A percentile compares a stretch with the other conserved stretches of the same genome.
Conservation (phyloP, 1,139 yeast genomes). For the Debaryomyces subglobosus region DNA sequence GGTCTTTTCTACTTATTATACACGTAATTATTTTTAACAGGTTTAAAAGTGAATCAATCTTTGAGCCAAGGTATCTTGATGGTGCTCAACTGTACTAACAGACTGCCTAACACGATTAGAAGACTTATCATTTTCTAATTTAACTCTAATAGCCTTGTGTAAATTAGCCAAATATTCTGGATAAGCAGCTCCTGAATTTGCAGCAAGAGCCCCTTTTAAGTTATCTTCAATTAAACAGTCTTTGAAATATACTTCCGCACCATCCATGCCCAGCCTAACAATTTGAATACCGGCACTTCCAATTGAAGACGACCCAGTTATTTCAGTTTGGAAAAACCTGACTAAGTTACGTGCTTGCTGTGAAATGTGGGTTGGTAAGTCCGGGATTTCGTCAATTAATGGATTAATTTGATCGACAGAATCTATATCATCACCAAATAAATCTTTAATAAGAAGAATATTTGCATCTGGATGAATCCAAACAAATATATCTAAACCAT, state of each 20-base stretch:
- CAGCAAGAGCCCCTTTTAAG: constrained; percentile 29
- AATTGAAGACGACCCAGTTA: constrained; percentile 33
- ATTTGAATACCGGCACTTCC: constrained; percentile 55
- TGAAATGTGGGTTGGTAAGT: constrained; percentile 69
- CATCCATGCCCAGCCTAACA: constrained; percentile 69
- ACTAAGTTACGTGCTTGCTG: constrained; percentile 68
- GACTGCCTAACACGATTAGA: constrained; percentile 36
- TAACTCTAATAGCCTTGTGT: constrained; percentile 63
- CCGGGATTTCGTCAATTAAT: constrained; percentile 68
- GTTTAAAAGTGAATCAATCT: constrained; percentile 40
- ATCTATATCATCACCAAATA: constrained; percentile 63
- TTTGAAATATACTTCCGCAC: constrained; percentile 58
- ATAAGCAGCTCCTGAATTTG: constrained; percentile 53
- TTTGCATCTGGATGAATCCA: constrained; percentile 78
- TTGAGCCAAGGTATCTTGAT: constrained; percentile 41
- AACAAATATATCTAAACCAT: constrained; percentile 63
- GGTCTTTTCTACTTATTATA: background rate
- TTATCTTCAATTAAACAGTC: constrained; percentile 75
- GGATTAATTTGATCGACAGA: constrained; percentile 49
- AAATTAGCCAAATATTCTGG: constrained; percentile 62
- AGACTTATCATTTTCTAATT: constrained; percentile 49
- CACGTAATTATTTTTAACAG: background rate
- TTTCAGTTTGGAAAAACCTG: constrained; percentile 46
- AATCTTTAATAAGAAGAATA: constrained; percentile 66
- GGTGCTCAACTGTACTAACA: constrained; percentile 30